Percentiles rank a stretch among this genome's conserved stretches.
These are phyloP conservation scores for Aspergillus steynii DNA, from an alignment of 495 filamentous ascomycete species.

Conservation along the genomic window DNA sequence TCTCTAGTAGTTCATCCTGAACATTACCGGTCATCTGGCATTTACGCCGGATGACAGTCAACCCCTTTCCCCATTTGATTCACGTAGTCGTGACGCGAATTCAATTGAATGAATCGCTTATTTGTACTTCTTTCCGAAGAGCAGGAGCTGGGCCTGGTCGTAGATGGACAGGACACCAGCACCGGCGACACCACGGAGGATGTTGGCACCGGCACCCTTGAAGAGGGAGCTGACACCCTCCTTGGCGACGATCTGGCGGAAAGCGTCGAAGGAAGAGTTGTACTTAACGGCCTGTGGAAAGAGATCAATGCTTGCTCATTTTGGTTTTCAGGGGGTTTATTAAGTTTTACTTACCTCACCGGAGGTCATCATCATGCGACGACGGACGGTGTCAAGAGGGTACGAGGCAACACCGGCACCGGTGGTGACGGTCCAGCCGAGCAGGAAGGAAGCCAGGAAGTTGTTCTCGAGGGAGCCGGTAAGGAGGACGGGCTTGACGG, in stretches of 20 bases:
- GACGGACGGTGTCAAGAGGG: conserved; percentile 98
- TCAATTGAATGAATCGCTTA: conserved; percentile 43
- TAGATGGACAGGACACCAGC: conserved; percentile 99
- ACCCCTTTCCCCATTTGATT: conserved; percentile 36
- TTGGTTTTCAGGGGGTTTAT: not conserved
- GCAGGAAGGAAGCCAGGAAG: conserved; percentile 97
- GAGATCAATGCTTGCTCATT: not conserved
- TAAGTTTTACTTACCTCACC: conserved; percentile 60
- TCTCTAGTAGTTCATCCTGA: conserved; percentile 50
- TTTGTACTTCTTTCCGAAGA: conserved; percentile 99
- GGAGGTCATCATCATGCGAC: conserved; percentile 99
- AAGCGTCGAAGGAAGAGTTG: conserved; percentile 90
- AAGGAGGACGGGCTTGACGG: conserved; percentile 97
- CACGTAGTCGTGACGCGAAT: conserved; percentile 18
- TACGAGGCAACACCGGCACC: conserved; percentile 99
- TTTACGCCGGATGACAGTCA: conserved; percentile 26
- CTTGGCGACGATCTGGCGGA: conserved; percentile 90
- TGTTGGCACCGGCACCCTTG: conserved; percentile 99
- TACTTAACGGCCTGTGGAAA: conserved; percentile 91
- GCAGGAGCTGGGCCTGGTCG: conserved; percentile 95
- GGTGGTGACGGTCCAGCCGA: conserved; percentile 99
- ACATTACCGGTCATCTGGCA: conserved; percentile 25
- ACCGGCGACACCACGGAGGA: conserved; percentile 99
- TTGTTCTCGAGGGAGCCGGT: conserved; percentile 89
- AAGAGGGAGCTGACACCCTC: conserved; percentile 98